Base-by-base conservation (phyloP, 805 yeast species). In the Sugiyamaella qingdaonensis region DNA sequence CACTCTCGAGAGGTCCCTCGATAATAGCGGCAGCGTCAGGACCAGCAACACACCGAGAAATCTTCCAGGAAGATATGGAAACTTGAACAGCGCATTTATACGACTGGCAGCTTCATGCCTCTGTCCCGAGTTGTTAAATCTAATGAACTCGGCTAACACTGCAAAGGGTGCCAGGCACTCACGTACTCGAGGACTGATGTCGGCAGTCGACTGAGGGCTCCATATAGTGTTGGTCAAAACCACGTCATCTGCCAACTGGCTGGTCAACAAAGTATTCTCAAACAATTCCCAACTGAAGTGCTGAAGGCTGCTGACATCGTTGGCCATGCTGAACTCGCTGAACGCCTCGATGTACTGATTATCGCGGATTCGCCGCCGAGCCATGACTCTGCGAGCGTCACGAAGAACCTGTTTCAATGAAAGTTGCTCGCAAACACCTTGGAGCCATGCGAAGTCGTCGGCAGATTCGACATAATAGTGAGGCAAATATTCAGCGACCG, bases 161-260 rank as follows among this genome's bases (percentile, higher is more conserved):
- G 71, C 71, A 42, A 61, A 60, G 2, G 72, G 71, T 4, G 69
- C 64, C 4, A 68, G 46, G 47, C 63, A 61, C 41, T 67, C 68
- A 16, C 65, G 56, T 2, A 68, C 56, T 18, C 47, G 41, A 1
- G 55, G 41, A 4, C 61, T 49, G 4, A 46, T 13, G 4, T 43
- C 46, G 7, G 53, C 37, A n/a, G 34, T 46, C 7, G 54, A 37
- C 24, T 48, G 46, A 4, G 55, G 48, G 14, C 51, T 53, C 13
- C 46, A 50, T 13, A 35, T 43, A 1, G 56, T 51, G n/a, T 19
- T 19, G 21, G 54, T 54, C 11, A 45, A 49, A n/a, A 46, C 47
- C 7, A 48, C 27, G 9, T 50, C 51, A 31, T 58, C 59, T 9
- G 67, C 51, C 13, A 51, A 35, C 24, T 52, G 31, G 4, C 16